Conservation (phyloP, 768 basidiomycete genomes). For the Kwoniella shandongensis region DNA sequence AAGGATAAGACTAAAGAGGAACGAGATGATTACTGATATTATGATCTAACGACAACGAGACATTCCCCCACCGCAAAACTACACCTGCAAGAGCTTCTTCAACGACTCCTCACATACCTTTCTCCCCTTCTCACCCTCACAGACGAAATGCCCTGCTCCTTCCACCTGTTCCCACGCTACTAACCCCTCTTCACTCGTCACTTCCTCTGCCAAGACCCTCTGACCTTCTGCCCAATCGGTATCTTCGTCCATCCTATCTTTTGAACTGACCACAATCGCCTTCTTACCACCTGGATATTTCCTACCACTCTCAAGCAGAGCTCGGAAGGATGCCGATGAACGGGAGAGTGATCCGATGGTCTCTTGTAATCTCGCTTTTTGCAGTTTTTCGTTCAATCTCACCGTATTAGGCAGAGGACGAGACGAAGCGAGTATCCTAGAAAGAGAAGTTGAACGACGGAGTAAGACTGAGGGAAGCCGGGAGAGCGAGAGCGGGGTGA, state of each 20-base stretch:
- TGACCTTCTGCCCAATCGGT: conserved; percentile 49
- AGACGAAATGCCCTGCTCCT: conserved; percentile 29
- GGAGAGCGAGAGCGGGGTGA: conserved; percentile 45
- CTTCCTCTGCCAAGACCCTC: conserved; percentile 46
- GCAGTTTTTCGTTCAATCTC: conserved; percentile 41
- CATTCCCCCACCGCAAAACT: too few relatives aligned
- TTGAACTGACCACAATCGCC: conserved; percentile 39
- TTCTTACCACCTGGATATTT: conserved; percentile 38
- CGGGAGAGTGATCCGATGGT: conserved; percentile 46
- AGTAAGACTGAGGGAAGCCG: conserved; percentile 49
- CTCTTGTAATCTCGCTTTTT: conserved; percentile 49
- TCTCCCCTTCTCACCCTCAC: conserved; percentile 24
- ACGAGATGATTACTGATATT: too few relatives aligned
- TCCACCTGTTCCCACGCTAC: conserved; percentile 36
- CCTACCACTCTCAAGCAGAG: conserved; percentile 32
- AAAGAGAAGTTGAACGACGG: conserved; percentile 42
- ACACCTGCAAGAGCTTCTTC: conserved; percentile 21
- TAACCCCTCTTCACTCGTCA: conserved; percentile 46
- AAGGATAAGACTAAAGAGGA: too few relatives aligned
- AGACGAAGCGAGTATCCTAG: conserved; percentile 46
- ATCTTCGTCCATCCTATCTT: conserved; percentile 38
- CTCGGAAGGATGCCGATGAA: conserved; percentile 38
- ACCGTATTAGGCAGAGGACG: conserved; percentile 36
- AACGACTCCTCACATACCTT: conserved; percentile 29
- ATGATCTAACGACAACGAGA: too few relatives aligned